Conservation (phyloP, 129 eudicot species). For the Smallanthus sonchifolius region DNA sequence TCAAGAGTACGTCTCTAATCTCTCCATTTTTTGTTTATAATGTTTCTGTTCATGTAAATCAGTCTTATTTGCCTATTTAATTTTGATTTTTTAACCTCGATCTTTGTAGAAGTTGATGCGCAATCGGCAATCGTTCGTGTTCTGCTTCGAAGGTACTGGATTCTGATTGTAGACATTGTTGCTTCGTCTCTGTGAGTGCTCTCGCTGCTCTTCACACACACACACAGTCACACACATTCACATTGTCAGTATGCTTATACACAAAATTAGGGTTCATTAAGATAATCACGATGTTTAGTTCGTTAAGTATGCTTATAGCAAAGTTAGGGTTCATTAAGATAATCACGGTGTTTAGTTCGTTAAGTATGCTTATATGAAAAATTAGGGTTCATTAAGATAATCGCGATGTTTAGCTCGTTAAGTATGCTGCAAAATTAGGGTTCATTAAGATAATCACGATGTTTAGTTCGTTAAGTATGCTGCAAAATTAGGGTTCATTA, state of each 20-base stretch:
- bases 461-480: neutral
- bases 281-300: neutral
- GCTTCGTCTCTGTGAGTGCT: constrained; percentile 1
- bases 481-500: neutral
- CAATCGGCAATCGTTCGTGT: neutral
- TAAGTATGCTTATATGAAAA: neutral
- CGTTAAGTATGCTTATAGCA: neutral
- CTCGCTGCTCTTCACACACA: neutral
- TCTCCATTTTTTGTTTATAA: neutral
- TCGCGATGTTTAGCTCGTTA: neutral
- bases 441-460: neutral
- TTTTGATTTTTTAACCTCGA: neutral
- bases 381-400: neutral
- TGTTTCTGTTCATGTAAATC: neutral
- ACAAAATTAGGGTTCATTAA: neutral
- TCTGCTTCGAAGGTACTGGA: neutral
- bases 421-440: neutral
- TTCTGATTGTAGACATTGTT: constrained; percentile 3
- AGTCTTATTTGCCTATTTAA: neutral
- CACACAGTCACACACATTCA: neutral
- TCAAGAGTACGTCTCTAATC: neutral
- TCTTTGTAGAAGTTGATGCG: neutral
- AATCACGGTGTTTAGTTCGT: too few species aligned
- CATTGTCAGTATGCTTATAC: neutral
- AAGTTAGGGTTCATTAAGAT: too few species aligned